phyloP scores from a whole-genome alignment of 2,329 filamentous ascomycete species.

The Boeremia exigua region DNA sequence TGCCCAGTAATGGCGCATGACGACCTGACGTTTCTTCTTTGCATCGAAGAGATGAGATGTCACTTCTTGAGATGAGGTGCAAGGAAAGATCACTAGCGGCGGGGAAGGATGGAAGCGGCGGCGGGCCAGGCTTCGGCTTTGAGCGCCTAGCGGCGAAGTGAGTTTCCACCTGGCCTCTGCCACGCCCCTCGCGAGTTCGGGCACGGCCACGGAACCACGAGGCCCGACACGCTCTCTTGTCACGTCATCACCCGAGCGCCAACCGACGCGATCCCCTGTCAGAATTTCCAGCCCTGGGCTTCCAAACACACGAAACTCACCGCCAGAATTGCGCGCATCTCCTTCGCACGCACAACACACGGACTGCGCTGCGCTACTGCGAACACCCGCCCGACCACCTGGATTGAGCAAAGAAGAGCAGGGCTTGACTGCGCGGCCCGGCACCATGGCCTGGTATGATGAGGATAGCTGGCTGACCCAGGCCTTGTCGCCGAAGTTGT shows the following conservation, averaged over 20 bases:
- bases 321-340: constrained; percentile 18
- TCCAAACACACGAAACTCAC: constrained; percentile 14
- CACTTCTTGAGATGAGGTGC: constrained; percentile 32
- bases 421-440: too few species aligned
- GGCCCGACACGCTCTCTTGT: constrained; percentile 16
- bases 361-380: constrained; percentile 16
- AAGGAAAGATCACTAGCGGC: constrained; percentile 36
- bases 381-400: constrained; percentile 5
- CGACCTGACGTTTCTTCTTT: constrained; percentile 1
- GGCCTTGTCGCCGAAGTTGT: constrained; percentile 53
- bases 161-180: constrained; percentile 1
- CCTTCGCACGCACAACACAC: constrained; percentile 7
- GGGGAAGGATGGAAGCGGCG: constrained; percentile 13
- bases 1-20: neutral
- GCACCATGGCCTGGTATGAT: constrained; percentile 46
- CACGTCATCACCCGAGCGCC: constrained; percentile 29
- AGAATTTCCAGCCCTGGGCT: constrained; percentile 6
- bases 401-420: too few species aligned
- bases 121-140: constrained; percentile 14
- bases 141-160: constrained; percentile 10
- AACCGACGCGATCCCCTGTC: constrained; percentile 9
- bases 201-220: constrained; percentile 10
- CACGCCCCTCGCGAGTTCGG: neutral
- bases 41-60: constrained; percentile 10
- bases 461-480: constrained; percentile 54